Percentiles rank a stretch among this genome's conserved stretches.
Conservation (phyloP, 1,284 basidiomycete genomes). For the Phellopilus nigrolimitatus region DNA sequence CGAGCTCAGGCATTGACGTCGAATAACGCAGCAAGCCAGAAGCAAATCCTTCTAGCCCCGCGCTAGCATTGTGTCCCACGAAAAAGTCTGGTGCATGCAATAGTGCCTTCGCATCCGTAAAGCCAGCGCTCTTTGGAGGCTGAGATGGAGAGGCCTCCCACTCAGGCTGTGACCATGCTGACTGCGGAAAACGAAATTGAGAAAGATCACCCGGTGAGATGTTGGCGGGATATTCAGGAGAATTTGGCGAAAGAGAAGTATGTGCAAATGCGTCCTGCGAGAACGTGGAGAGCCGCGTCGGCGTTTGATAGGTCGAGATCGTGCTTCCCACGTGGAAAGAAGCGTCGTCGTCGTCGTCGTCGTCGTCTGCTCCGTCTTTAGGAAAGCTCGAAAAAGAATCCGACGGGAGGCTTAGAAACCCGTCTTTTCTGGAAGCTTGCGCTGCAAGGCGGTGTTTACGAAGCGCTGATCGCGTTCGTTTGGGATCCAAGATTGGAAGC, state of each 20-base stretch:
- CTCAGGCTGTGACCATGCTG: background rate
- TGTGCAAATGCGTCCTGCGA: background rate
- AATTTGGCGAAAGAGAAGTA: background rate
- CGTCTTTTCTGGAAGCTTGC: background rate
- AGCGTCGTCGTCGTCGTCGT: too few species aligned
- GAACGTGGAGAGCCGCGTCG: background rate
- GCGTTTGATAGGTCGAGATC: background rate
- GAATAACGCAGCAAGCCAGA: background rate
- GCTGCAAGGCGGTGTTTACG: background rate
- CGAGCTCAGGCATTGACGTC: background rate
- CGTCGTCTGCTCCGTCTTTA: background rate
- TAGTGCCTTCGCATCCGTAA: background rate
- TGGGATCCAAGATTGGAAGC: background rate
- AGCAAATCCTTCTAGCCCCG: background rate
- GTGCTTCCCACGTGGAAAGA: too few species aligned
- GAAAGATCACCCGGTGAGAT: too few species aligned
- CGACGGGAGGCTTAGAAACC: background rate
- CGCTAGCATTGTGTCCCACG: background rate
- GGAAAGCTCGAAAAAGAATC: too few species aligned
- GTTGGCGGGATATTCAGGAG: background rate
- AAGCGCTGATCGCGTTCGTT: background rate
- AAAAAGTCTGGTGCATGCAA: background rate
- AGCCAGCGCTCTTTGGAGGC: background rate
- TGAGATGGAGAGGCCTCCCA: background rate
- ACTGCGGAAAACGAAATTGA: background rate